phyloP scores from a whole-genome alignment of 1,139 yeast species.

The Casaregolazyma lundiana region DNA sequence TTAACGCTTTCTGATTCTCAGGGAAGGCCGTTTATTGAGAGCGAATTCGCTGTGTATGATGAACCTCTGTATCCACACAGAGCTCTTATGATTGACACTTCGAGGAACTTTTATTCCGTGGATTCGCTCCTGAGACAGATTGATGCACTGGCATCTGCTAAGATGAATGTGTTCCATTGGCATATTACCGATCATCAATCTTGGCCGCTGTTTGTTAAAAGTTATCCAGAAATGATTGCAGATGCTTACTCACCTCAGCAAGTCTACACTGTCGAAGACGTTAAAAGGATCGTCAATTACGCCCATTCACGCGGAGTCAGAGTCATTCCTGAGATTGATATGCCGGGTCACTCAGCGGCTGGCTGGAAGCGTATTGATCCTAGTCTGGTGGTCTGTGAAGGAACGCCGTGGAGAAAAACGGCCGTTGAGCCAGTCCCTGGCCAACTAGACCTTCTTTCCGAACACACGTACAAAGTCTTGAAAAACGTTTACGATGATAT shows the following conservation, averaged over 20 bases:
- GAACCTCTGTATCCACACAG: constrained; percentile 38
- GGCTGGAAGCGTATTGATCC: constrained; percentile 41
- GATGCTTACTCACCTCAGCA: constrained; percentile 26
- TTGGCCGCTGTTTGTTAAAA: constrained; percentile 40
- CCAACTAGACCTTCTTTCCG: constrained; percentile 18
- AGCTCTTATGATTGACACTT: constrained; percentile 38
- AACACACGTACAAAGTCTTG: constrained; percentile 15
- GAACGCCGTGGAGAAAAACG: constrained; percentile 16
- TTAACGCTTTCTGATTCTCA: constrained; percentile 24
- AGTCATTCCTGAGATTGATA: constrained; percentile 44
- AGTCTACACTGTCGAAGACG: constrained; percentile 39
- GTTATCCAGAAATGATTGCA: constrained; percentile 39
- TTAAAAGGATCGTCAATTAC: constrained; percentile 34
- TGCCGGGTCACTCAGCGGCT: constrained; percentile 46
- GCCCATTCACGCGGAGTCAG: constrained; percentile 41
- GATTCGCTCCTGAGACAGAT: constrained; percentile 38
- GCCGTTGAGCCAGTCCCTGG: constrained; percentile 17
- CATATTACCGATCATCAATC: constrained; percentile 44
- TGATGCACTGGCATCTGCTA: constrained; percentile 41
- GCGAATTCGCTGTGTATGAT: constrained; percentile 36
- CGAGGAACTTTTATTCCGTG: constrained; percentile 39
- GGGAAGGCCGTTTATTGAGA: constrained; percentile 29
- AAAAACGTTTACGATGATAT: constrained; percentile 27
- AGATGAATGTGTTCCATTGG: constrained; percentile 46
- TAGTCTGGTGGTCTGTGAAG: constrained; percentile 37